Evolutionary conservation across 2,329 filamentous ascomycete genomes (phyloP).

Genomic region (Stagonosporopsis vannaccii): DNA sequence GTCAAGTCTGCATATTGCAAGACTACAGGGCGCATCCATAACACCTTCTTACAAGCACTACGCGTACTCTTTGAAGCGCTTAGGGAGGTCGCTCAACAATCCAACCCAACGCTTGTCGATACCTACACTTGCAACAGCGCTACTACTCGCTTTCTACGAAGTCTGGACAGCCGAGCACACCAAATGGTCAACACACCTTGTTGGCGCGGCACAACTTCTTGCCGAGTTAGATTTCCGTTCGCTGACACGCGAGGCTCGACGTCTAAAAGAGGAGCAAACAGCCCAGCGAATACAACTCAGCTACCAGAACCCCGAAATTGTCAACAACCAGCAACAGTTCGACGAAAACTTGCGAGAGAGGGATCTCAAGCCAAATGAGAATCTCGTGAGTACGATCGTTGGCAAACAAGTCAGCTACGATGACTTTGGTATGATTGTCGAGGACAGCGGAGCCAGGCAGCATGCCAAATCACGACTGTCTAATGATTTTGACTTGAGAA

Average conservation of each 20-base stretch:
- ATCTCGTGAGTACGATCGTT: conserved; percentile 64
- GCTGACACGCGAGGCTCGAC: conserved; percentile 75
- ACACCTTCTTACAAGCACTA: conserved; percentile 92
- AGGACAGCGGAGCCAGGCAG: conserved; percentile 38
- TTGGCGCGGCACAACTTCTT: conserved; percentile 82
- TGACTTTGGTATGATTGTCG: conserved; percentile 61
- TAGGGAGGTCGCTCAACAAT: conserved; percentile 77
- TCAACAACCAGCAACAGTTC: conserved; percentile 40
- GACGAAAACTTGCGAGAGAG: conserved; percentile 56
- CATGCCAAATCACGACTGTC: conserved; percentile 46
- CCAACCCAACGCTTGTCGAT: conserved; percentile 75
- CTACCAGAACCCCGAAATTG: conserved; percentile 40
- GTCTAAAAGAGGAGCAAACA: conserved; percentile 63
- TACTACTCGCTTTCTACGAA: conserved; percentile 90
- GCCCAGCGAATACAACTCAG: conserved; percentile 49
- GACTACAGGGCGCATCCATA: conserved; percentile 74
- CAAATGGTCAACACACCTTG: conserved; percentile 93
- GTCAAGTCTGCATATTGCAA: conserved; percentile 86
- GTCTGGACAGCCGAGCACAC: conserved; percentile 93
- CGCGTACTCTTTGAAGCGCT: conserved; percentile 79
- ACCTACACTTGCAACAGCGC: conserved; percentile 84
- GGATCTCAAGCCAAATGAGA: conserved; percentile 51
- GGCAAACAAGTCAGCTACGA: conserved; percentile 67
- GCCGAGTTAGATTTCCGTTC: conserved; percentile 80
- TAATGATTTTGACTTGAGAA: conserved; percentile 69